A percentile compares a stretch with the other conserved stretches of the same genome.
These are phyloP conservation scores for Zancudomyces culisetae DNA, from an alignment of 371 early-diverging fungal species.

Conservation along the genomic window DNA sequence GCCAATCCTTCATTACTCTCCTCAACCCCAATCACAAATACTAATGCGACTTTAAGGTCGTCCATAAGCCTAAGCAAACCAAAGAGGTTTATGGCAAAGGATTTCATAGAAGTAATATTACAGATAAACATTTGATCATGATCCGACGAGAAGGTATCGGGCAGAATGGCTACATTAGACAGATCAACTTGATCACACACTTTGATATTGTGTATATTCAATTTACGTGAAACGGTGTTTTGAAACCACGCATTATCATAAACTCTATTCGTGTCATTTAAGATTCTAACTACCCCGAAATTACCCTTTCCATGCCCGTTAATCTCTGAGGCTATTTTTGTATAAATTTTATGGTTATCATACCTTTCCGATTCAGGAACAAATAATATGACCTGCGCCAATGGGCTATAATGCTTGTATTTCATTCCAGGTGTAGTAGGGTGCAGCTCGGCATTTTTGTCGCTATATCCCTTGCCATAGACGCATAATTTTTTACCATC, in stretches of 20 bases:
- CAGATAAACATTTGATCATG: background rate
- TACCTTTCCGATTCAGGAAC: constrained; percentile 17
- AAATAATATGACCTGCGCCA: constrained; percentile 64
- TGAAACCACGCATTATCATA: background rate
- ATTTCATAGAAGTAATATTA: constrained; percentile 17
- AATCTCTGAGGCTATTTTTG: background rate
- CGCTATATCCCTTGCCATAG: constrained; percentile 59
- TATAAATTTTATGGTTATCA: background rate
- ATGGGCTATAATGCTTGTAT: constrained; percentile 96
- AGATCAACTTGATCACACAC: too few species aligned
- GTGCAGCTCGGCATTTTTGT: constrained; percentile 38
- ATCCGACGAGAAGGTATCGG: background rate
- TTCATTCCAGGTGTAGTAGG: constrained; percentile 98
- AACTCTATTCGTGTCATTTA: background rate
- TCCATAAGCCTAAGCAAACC: constrained; percentile 67
- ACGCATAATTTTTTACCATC: constrained; percentile 34
- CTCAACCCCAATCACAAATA: constrained; percentile 75
- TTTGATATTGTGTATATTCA: background rate
- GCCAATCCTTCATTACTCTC: constrained; percentile 79
- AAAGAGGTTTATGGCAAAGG: constrained; percentile 69
- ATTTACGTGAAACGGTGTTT: background rate
- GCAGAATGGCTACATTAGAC: background rate
- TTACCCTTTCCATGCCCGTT: constrained; percentile 7
- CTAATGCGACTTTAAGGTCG: constrained; percentile 39
- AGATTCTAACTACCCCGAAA: background rate